These are phyloP conservation scores for Pythium plurisporium DNA, from an alignment of 352 stramenopile species.

Conservation along the genomic window DNA sequence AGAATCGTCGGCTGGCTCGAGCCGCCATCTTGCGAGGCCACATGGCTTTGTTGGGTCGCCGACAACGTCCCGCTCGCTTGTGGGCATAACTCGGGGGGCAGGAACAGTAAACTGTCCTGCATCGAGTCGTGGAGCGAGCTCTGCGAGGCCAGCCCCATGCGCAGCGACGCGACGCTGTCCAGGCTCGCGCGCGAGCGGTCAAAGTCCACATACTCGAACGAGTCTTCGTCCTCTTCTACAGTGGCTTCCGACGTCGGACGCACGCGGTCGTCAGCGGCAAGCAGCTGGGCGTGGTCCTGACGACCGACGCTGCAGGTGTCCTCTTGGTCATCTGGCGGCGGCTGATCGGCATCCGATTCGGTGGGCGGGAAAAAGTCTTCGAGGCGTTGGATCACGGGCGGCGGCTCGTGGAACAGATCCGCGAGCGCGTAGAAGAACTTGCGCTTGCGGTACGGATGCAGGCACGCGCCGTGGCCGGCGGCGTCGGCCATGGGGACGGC, in stretches of 20 bases:
- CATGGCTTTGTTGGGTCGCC: neutral
- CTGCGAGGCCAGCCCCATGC: slow-evolving; percentile 22
- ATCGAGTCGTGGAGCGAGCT: slow-evolving; percentile 48
- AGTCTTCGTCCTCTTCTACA: slow-evolving; percentile 22
- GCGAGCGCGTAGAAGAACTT: slow-evolving; percentile 75
- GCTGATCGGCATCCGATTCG: neutral
- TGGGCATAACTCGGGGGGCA: slow-evolving; percentile 27
- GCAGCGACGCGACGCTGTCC: slow-evolving; percentile 14
- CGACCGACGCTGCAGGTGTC: no score
- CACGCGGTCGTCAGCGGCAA: neutral
- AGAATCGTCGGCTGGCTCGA: slow-evolving; percentile 10
- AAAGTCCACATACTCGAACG: slow-evolving; percentile 49
- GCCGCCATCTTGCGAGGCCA: neutral
- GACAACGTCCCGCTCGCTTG: slow-evolving; percentile 11
- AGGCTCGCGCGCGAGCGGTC: slow-evolving; percentile 21
- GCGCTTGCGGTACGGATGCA: slow-evolving; percentile 67
- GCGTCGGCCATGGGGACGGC: no score
- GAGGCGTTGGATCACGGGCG: slow-evolving; percentile 29
- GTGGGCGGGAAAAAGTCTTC: slow-evolving; percentile 28
- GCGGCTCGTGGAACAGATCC: slow-evolving; percentile 39
- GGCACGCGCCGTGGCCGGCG: no score
- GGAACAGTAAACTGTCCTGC: slow-evolving; percentile 49
- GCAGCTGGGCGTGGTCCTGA: neutral
- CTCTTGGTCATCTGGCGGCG: no score
- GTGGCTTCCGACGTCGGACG: neutral